Percentiles rank a stretch among this genome's conserved stretches.
Conservation (phyloP, 768 basidiomycete species). For the Floccularia luteovirens region DNA sequence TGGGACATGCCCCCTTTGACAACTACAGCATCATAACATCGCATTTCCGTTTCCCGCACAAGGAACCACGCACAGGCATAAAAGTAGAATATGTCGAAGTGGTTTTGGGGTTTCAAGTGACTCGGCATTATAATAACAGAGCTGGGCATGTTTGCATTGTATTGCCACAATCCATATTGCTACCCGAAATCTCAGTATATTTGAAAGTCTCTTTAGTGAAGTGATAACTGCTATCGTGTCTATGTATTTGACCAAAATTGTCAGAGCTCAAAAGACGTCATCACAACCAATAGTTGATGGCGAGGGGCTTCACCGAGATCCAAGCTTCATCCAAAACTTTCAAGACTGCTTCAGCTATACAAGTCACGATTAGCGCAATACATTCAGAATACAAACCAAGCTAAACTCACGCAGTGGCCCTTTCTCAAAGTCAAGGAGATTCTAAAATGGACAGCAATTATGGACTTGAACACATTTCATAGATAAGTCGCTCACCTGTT, state of each 20-base stretch:
- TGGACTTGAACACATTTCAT: background rate
- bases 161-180: too few relatives aligned
- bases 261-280: too few relatives aligned
- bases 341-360: conserved; percentile 44
- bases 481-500: conserved; percentile 25
- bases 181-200: too few relatives aligned
- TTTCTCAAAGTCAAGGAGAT: conserved; percentile 45
- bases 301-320: conserved; percentile 30
- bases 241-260: too few relatives aligned
- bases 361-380: background rate
- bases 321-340: conserved; percentile 45
- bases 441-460: conserved; percentile 17
- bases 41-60: too few relatives aligned
- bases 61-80: too few relatives aligned
- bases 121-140: too few relatives aligned
- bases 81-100: too few relatives aligned
- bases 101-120: too few relatives aligned
- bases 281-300: conserved; percentile 10
- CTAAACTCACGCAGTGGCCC: conserved; percentile 40
- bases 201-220: conserved; percentile 11
- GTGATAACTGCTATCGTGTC: conserved; percentile 30
- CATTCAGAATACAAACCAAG: background rate
- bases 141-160: too few relatives aligned
- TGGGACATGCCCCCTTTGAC: too few relatives aligned
- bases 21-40: too few relatives aligned